Evolutionary conservation across 768 basidiomycete genomes (phyloP), one percentile per base, ranked within the genome.

Genomic region (Leccinellum luteum): DNA sequence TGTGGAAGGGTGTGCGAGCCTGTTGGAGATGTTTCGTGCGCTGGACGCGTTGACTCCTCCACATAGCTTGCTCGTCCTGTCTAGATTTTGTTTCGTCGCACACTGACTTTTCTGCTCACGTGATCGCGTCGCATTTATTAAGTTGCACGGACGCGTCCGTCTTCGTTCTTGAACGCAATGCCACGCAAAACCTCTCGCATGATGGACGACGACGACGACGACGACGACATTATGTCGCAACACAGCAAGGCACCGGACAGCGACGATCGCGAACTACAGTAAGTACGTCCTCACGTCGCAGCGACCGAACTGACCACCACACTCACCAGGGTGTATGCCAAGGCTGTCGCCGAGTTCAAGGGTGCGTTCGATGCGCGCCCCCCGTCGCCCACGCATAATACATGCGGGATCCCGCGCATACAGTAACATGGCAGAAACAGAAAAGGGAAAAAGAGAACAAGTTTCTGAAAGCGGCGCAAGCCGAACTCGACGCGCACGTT

Each of bases 341-440:
- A 51, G 31, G 65, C 72, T 7, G 70, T 70, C 10, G 64, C 68
- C 17, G 71, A 72, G 34, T 72, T 72, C 60, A 72, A 72, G 54
- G 61, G 71, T 73, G 6, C 54, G 65, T 60, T 1, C 28, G 10
- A 48, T 15, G 27, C 4, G 30, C 17, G 15, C 17, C 3, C 28
- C 28, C 17, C 32, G 0, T 23, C 14, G 1, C 28, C 19, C 38
- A 38, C 9, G 38, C 38, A 38, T n/a, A 15, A 19, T 10, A 32
- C 19, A 21, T 13, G 19, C 21, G 23, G 4, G 5, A 13, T 12
- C n/a, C 38, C 41, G 54, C 53, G 17, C 38, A 38, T 19, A 30
- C 50, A 73, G 71, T 69, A 41, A 62, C 72, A 8, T 74, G 72
- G 72, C 64, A 72, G 49, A 72, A 66, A 59, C 68, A 73, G n/a